Evolutionary conservation across 148 eudicot genomes (phyloP).

Genomic region (Cornus kousa): DNA sequence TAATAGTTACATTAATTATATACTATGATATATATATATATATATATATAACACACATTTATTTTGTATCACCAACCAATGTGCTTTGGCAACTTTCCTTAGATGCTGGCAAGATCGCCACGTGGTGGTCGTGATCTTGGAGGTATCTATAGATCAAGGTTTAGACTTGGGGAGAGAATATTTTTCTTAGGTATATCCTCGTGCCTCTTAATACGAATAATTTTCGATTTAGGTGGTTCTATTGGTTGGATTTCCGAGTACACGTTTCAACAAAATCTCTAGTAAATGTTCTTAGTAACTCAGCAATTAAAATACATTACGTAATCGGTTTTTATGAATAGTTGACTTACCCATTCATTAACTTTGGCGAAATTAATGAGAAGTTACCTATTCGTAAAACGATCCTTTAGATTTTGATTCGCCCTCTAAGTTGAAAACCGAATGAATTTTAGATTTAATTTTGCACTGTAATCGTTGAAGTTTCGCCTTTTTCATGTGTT

Average conservation of each 20-base stretch:
- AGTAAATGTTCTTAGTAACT: too few species aligned
- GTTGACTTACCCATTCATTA: too few species aligned
- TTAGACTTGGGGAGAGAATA: neutral
- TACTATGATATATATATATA: neutral
- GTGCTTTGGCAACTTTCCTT: conserved; percentile 12
- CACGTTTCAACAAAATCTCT: too few species aligned
- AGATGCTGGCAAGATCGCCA: conserved; percentile 15
- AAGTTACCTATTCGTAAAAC: too few species aligned
- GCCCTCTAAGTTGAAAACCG: too few species aligned
- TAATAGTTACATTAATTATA: neutral
- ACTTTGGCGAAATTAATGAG: too few species aligned
- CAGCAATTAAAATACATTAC: too few species aligned
- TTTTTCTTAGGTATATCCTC: neutral
- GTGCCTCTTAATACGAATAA: neutral
- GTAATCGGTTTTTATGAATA: too few species aligned
- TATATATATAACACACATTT: neutral
- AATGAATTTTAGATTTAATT: neutral
- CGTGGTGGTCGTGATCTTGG: conserved; percentile 11
- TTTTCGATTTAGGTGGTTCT: too few species aligned
- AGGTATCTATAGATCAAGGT: conserved; percentile 2
- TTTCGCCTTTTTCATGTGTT: conserved; percentile 7
- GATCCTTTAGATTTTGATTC: too few species aligned
- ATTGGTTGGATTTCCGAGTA: too few species aligned
- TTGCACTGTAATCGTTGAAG: conserved; percentile 1
- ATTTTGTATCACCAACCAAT: neutral